A percentile compares a stretch with the other conserved stretches of the same genome.
Evolutionary conservation across 2,329 filamentous ascomycete genomes (phyloP).

Genomic region (Phialophora verrucosa): DNA sequence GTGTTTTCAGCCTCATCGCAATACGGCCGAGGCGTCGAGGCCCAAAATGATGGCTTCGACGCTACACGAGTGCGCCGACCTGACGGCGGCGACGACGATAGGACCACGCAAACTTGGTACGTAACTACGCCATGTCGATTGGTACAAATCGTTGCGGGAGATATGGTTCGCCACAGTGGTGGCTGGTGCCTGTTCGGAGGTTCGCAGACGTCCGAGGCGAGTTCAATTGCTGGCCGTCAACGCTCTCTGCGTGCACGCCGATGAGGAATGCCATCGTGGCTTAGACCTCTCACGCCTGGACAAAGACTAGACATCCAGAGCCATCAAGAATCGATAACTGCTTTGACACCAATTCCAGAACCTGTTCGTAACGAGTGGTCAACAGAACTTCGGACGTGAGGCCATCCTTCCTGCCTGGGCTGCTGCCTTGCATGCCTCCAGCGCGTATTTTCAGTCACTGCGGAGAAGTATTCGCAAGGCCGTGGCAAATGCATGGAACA

Average conservation of each 20-base stretch:
- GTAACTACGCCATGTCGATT: background rate
- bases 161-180: constrained; percentile 16
- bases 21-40: constrained; percentile 2
- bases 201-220: background rate
- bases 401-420: background rate
- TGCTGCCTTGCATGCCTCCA: background rate
- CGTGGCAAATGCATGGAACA: constrained; percentile 2
- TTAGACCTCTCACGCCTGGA: background rate
- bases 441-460: constrained; percentile 6
- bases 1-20: constrained; percentile 14
- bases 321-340: background rate
- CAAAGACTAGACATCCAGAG: background rate
- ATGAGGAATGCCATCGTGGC: background rate
- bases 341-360: background rate
- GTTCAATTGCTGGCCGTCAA: background rate
- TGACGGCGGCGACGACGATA: background rate
- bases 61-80: constrained; percentile 1
- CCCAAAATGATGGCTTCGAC: background rate
- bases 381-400: background rate
- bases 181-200: constrained; percentile 19
- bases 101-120: background rate
- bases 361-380: background rate
- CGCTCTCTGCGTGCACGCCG: background rate
- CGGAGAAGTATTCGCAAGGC: background rate
- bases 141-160: background rate